phyloP scores from a whole-genome alignment of 2,329 filamentous ascomycete genomes.

The Myriosclerotinia scirpicola region DNA sequence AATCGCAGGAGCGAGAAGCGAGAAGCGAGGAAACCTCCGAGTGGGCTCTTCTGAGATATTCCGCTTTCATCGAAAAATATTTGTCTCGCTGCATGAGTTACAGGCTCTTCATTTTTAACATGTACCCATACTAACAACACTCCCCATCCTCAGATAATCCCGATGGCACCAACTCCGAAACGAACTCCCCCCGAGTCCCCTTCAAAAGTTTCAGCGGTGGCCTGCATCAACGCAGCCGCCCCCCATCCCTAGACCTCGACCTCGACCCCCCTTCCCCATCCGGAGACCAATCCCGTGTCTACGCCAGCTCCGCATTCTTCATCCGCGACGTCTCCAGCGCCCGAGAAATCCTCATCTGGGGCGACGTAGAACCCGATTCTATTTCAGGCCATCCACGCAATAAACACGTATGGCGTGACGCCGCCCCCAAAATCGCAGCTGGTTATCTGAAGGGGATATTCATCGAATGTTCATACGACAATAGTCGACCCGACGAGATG shows the following conservation, averaged over 20 bases:
- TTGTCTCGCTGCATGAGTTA: not conserved
- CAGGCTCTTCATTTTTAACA: not conserved
- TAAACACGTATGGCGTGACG: conserved; percentile 79
- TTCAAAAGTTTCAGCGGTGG: not conserved
- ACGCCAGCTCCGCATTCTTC: conserved; percentile 92
- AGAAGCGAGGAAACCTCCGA: too few relatives aligned
- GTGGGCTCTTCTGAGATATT: not conserved
- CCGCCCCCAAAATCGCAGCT: conserved; percentile 76
- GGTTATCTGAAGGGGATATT: conserved; percentile 79
- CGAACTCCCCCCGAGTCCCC: too few relatives aligned
- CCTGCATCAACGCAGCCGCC: not conserved
- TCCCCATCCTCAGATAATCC: not conserved
- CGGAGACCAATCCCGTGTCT: conserved; percentile 54
- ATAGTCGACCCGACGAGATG: conserved; percentile 71
- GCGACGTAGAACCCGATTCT: conserved; percentile 90
- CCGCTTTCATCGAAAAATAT: not conserved
- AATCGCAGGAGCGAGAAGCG: too few relatives aligned
- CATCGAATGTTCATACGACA: conserved; percentile 93
- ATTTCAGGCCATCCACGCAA: conserved; percentile 81
- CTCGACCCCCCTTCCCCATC: not conserved
- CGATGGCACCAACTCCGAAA: not conserved
- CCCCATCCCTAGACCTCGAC: not conserved
- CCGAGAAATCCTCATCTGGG: conserved; percentile 86
- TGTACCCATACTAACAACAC: not conserved
- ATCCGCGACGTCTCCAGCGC: conserved; percentile 71